Base-by-base conservation (phyloP, 345 rosid species). In the Gossypium stocksii region DNA sequence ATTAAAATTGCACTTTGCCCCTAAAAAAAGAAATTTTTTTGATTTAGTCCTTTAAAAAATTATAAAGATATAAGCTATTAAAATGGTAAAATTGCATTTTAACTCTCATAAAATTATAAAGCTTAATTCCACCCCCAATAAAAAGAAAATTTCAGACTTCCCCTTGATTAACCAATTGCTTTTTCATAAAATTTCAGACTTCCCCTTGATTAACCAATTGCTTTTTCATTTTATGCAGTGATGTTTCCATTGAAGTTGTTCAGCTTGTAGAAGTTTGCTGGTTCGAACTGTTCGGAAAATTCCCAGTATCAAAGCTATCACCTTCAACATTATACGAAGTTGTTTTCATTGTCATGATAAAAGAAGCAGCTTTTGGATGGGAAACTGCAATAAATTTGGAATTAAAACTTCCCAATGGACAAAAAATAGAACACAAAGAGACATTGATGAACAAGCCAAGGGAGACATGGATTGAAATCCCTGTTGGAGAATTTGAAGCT, bases 291-390 rank as follows among this genome's bases (percentile, higher is more conserved):
- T 53, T 57, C 3, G 90, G 84, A 15, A 83, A 61, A 74, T 82
- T 89, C 27, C 82, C 87, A 59, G 73, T 80, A 2, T 66, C 54
- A 45, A 84, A 82, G 45, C 93, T 93, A 29, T 80, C 93, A 38
- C 92, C 86, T 1, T 86, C 76, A 66, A 76, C 80, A 5, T 5
- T 66, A 2, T 90, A 91, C 65, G 87, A 85, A 73, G 87, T 81
- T 19, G 78, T 70, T 9, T 80, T 89, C n/a, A 77, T 80, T 61
- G 75, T 89, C 15, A 87, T 79, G 87, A 38, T 89, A 69, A 78
- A 68, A 51, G 89, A 89, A 11, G 59, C 71, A 0, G 80, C 86
- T 19, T 65, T 45, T 25, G 97, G 95, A 53, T 93, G 97, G 97
- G 83, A 75, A 0, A 34, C 13, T 25, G 85, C 93, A 0, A 82